Evolutionary conservation across 768 basidiomycete genomes (phyloP), one percentile per base, ranked within the genome.

Genomic region (Lyophyllum atratum): DNA sequence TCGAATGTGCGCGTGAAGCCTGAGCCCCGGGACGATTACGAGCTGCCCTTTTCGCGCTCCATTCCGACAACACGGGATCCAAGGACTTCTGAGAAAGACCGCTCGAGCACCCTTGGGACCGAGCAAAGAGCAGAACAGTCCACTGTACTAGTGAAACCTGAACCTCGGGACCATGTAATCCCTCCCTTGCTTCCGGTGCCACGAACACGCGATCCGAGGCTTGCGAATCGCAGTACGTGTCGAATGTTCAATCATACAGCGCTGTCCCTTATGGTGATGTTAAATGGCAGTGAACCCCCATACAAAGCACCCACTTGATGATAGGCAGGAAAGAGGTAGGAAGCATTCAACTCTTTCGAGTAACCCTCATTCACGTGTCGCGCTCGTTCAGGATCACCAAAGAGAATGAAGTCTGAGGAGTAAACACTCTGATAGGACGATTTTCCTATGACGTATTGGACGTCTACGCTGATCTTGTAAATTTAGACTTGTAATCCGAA

Each of bases 1-100:
- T 24, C 52, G 3, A 21, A 9, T 24, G 31, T 31, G 15, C 53
- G 28, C 43, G 52, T 61, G 26, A 64, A 64, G 51, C 15, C 47
- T 4, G 60, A 61, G 28, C 50, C 55, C n/a, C 31, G 28, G 25
- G 60, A 59, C 17, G 45, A 52, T n/a, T n/a, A 29, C 31, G 14
- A 21, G 17, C 4, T 55, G 8, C 52, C 51, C 24, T 33, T 51
- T 26, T 48, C 46, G 4, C 22, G 29, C 4, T 33, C 43, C 10
- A 25, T 43, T 25, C 39, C 8, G 7, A 45, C 8, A 40, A 48
- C 53, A 44, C 24, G 21, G 10, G 57, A 62, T 44, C 48, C 46
- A 1, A 52, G 57, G 29, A 50, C n/a, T 28, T 26, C 5, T 11
- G 39, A 42, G 17, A 42, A 43, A 52, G 50, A 52, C 1, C 56